A percentile compares a stretch with the other conserved stretches of the same genome.
phyloP scores from a whole-genome alignment of 306 rosid genomes.

The Castanospermum australe region DNA sequence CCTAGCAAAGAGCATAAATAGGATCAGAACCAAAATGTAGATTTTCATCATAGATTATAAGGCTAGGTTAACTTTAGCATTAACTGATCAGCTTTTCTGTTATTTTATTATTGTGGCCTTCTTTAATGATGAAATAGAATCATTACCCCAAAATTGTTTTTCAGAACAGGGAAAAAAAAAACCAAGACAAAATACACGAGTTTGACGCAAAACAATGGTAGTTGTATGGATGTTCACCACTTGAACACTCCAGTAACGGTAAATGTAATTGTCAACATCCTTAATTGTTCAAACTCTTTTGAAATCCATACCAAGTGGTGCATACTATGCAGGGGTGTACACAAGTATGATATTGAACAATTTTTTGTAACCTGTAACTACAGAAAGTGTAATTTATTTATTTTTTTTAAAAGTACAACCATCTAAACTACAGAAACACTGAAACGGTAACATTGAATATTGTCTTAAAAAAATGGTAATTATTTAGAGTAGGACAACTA shows the following conservation, averaged over 20 bases:
- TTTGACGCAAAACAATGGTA: background rate
- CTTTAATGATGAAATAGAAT: background rate
- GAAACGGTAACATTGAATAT: background rate
- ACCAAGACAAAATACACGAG: background rate
- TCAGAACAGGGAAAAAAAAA: background rate
- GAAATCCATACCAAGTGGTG: background rate
- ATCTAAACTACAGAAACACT: background rate
- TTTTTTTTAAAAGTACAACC: too few species aligned
- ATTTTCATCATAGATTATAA: conserved; percentile 1
- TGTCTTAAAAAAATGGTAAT: background rate
- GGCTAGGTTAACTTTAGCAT: background rate
- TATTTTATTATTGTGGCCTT: background rate
- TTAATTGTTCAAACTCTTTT: background rate
- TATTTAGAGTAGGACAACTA: background rate
- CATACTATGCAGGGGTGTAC: background rate
- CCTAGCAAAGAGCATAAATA: conserved; percentile 44
- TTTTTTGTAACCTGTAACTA: background rate
- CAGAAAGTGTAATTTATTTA: background rate
- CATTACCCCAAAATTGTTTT: background rate
- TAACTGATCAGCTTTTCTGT: background rate
- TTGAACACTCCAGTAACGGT: background rate
- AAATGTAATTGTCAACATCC: background rate
- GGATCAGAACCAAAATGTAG: background rate
- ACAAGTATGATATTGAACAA: background rate
- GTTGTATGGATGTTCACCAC: background rate